Conservation (phyloP, 2,329 filamentous ascomycete species). For the Pestalotiopsis sp. region DNA sequence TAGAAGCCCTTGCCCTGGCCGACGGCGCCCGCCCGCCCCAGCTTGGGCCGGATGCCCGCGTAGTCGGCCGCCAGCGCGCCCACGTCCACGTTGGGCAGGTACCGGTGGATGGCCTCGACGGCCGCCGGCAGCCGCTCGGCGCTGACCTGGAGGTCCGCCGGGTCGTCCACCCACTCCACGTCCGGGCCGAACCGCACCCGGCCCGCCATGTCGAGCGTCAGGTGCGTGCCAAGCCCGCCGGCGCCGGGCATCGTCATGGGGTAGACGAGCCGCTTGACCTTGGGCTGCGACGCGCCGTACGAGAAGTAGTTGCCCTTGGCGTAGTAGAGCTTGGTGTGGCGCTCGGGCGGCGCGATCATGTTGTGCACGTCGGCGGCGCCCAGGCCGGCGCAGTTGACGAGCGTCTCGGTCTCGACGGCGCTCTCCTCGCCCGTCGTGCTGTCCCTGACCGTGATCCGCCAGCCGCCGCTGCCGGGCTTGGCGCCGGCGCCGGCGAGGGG, state of each 20-base stretch:
- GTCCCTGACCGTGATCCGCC: constrained; percentile 65
- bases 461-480: constrained; percentile 61
- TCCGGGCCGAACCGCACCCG: constrained; percentile 91
- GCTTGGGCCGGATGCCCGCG: constrained; percentile 87
- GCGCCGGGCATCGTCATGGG: constrained; percentile 82
- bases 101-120: constrained; percentile 73
- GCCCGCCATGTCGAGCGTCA: constrained; percentile 86
- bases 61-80: constrained; percentile 77
- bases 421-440: constrained; percentile 47
- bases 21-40: constrained; percentile 63
- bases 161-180: constrained; percentile 84
- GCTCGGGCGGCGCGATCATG: constrained; percentile 67
- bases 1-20: constrained; percentile 70
- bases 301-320: constrained; percentile 97
- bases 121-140: constrained; percentile 65
- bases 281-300: constrained; percentile 68
- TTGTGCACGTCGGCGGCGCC: constrained; percentile 78
- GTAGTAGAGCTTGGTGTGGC: constrained; percentile 69
- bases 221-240: constrained; percentile 86
- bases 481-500: constrained; percentile 40
- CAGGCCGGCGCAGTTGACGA: constrained; percentile 87
- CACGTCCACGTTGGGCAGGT: constrained; percentile 74
- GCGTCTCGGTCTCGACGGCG: constrained; percentile 71
- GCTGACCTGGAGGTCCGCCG: constrained; percentile 71
- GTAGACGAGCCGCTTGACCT: constrained; percentile 77